These are phyloP conservation scores for Phytophthora europaea DNA, from an alignment of 352 stramenopile species.

Conservation along the genomic window DNA sequence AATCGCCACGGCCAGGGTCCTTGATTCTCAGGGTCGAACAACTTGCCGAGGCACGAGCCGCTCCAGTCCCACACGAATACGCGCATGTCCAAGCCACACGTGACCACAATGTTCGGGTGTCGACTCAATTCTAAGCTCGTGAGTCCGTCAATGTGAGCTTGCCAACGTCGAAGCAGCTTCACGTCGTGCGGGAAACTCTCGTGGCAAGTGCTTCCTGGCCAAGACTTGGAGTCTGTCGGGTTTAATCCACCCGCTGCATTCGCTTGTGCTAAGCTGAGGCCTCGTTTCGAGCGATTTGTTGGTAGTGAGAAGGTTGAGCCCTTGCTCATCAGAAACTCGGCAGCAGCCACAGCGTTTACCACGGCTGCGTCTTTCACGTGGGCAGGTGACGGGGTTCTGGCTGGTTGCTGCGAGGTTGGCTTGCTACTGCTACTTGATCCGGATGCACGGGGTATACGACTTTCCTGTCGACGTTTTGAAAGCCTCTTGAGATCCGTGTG, in stretches of 20 bases:
- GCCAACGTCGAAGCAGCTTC: conserved; percentile 49
- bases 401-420: conserved; percentile 4
- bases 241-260: background rate
- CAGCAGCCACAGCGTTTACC: conserved; percentile 49
- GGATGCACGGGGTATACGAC: conserved; percentile 7
- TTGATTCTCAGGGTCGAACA: conserved; percentile 73
- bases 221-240: background rate
- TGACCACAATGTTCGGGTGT: conserved; percentile 72
- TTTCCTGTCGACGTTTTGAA: conserved; percentile 42
- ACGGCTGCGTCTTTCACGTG: conserved; percentile 38
- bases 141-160: conserved; percentile 58
- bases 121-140: conserved; percentile 69
- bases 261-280: conserved; percentile 9
- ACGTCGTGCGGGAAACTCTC: conserved; percentile 45
- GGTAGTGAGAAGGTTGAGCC: conserved; percentile 2
- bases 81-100: conserved; percentile 69
- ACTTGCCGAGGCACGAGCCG: conserved; percentile 62
- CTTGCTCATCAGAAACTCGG: conserved; percentile 54
- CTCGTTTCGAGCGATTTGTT: conserved; percentile 14
- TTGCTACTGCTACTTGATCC: conserved; percentile 7
- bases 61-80: conserved; percentile 82
- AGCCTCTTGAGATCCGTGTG: conserved; percentile 57
- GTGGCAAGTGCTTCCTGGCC: conserved; percentile 32
- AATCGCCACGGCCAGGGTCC: conserved; percentile 63
- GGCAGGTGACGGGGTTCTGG: background rate